Conservation (phyloP, 164 flowering plant genomes). For the Umbilicus rupestris region DNA sequence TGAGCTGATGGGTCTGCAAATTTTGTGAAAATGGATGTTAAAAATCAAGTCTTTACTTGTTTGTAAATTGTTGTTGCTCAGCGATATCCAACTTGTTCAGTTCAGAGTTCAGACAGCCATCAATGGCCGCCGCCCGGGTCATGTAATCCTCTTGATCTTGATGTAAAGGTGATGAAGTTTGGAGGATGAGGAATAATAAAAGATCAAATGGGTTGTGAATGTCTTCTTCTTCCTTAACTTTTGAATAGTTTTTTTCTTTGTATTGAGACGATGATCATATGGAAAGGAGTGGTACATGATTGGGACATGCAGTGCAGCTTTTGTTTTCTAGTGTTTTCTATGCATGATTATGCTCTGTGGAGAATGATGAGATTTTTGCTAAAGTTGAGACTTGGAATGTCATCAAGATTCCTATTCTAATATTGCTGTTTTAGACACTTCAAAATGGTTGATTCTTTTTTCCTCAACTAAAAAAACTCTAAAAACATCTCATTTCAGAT, state of each 20-base stretch:
- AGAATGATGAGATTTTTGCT: slow-evolving; percentile 1
- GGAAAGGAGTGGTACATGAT: slow-evolving; percentile 6
- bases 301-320: slow-evolving; percentile 3
- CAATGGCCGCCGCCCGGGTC: background rate
- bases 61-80: background rate
- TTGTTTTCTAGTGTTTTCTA: background rate
- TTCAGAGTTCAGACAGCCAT: background rate
- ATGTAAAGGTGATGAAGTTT: background rate
- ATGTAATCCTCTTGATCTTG: background rate
- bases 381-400: background rate
- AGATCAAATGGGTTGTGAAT: slow-evolving; percentile 2
- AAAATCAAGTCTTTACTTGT: background rate
- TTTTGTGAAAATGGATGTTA: slow-evolving; percentile 1
- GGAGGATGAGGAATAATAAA: background rate
- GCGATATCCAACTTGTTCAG: background rate
- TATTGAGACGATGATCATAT: slow-evolving; percentile 1
- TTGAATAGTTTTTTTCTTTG: background rate
- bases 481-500: too few relatives aligned
- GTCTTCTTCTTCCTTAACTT: background rate
- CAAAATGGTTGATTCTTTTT: slow-evolving; percentile 3
- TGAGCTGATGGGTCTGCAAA: background rate
- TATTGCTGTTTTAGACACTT: too few relatives aligned
- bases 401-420: too few relatives aligned
- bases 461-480: background rate
- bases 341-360: slow-evolving; percentile 1